These are phyloP conservation scores for Actinomucor elegans DNA, from an alignment of 371 early-diverging fungal species.

Conservation along the genomic window DNA sequence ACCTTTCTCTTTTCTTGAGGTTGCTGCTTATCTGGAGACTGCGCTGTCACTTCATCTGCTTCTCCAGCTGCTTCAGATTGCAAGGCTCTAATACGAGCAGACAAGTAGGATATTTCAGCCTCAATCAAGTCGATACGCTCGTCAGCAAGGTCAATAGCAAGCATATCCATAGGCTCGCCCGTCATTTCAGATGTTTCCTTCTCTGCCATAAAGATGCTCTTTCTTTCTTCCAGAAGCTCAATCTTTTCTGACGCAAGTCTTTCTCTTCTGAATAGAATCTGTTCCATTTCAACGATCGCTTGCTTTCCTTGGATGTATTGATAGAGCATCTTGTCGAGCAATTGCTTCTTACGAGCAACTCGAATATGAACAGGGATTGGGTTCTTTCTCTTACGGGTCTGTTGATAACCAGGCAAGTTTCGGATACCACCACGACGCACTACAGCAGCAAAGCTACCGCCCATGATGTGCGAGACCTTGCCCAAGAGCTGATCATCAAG, in stretches of 20 bases:
- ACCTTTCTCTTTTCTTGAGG: conserved; percentile 29
- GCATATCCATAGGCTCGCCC: conserved; percentile 52
- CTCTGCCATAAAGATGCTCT: conserved; percentile 64
- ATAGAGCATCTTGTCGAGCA: conserved; percentile 61
- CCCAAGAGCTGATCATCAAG: conserved; percentile 42
- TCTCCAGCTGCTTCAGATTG: conserved; percentile 74
- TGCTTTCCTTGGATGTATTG: conserved; percentile 54
- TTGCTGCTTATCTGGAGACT: neutral
- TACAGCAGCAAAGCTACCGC: conserved; percentile 45
- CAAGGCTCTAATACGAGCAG: conserved; percentile 67
- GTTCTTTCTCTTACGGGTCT: conserved; percentile 18
- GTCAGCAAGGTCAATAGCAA: conserved; percentile 70
- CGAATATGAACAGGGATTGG: conserved; percentile 44
- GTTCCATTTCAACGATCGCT: conserved; percentile 52
- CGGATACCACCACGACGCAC: conserved; percentile 32
- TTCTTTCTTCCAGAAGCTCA: conserved; percentile 72
- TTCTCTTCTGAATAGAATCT: conserved; percentile 55
- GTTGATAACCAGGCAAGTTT: conserved; percentile 21
- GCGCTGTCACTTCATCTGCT: conserved; percentile 5
- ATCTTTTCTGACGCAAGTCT: conserved; percentile 67
- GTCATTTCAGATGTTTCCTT: conserved; percentile 53
- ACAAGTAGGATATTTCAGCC: conserved; percentile 77
- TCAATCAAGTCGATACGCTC: conserved; percentile 84
- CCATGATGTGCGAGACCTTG: conserved; percentile 45
- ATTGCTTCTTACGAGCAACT: conserved; percentile 54